Percentiles rank a stretch among this genome's conserved stretches.
These are phyloP conservation scores for Coemansia sp. DNA, from an alignment of 192 early-diverging fungal genomes.

Conservation along the genomic window DNA sequence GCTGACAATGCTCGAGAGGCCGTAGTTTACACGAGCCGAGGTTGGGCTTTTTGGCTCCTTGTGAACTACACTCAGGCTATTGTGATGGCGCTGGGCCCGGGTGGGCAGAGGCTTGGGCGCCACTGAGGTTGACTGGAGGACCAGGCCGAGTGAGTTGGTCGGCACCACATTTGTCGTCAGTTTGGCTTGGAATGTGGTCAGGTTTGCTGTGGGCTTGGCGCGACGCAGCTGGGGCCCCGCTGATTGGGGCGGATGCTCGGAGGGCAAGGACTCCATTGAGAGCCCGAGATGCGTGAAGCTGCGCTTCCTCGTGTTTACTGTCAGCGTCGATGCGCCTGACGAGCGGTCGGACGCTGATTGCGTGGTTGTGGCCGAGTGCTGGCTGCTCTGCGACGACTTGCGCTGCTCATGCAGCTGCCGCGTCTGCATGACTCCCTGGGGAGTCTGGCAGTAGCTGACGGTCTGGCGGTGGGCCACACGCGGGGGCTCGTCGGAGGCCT, in stretches of 20 bases:
- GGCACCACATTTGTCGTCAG: conserved; percentile 19
- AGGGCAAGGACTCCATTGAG: conserved; percentile 43
- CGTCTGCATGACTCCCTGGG: conserved; percentile 11
- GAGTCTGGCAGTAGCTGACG: conserved; percentile 36
- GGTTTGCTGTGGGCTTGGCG: conserved; percentile 30
- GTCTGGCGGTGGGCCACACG: conserved; percentile 34
- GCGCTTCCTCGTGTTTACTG: conserved; percentile 44
- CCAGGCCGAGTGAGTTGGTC: conserved; percentile 50
- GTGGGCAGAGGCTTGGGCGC: conserved; percentile 30
- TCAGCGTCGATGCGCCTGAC: conserved; percentile 37
- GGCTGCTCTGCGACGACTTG: conserved; percentile 50
- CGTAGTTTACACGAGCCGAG: conserved; percentile 28
- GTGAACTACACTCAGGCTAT: conserved; percentile 14
- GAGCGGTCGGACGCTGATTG: conserved; percentile 18
- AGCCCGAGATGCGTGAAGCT: conserved; percentile 54
- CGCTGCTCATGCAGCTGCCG: conserved; percentile 22
- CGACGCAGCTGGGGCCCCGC: conserved; percentile 33
- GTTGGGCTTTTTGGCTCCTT: conserved; percentile 42
- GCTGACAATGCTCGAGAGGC: conserved; percentile 35
- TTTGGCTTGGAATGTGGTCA: conserved; percentile 32
- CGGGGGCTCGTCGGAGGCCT: conserved; percentile 8
- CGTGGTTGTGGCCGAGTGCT: conserved; percentile 23
- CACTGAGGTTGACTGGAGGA: conserved; percentile 32
- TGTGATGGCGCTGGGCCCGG: conserved; percentile 50
- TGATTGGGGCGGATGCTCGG: conserved; percentile 9